A percentile compares a stretch with the other conserved stretches of the same genome.
Evolutionary conservation across 1,284 basidiomycete species (phyloP).

Genomic region (Puccinia novopanici): DNA sequence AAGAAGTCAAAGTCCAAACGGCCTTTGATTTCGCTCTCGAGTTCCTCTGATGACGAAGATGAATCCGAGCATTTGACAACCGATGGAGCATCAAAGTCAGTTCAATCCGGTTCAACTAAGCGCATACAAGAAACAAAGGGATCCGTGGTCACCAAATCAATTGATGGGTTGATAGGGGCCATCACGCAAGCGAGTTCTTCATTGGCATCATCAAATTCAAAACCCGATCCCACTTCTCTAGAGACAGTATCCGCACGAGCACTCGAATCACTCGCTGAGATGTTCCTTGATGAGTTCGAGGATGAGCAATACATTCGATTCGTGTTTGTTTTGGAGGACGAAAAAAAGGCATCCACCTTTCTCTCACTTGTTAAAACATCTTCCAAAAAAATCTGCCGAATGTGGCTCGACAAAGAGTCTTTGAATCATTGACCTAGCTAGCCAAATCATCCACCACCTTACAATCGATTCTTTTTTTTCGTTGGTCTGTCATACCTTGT

Average conservation of each 20-base stretch:
- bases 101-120: too few relatives aligned
- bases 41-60: not conserved
- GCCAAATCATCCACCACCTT: too few relatives aligned
- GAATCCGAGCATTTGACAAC: not conserved
- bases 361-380: not conserved
- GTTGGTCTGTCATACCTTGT: too few relatives aligned
- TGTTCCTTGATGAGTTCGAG: not conserved
- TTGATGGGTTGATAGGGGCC: too few relatives aligned
- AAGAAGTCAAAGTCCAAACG: not conserved
- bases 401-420: too few relatives aligned
- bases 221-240: not conserved
- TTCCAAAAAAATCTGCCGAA: slow-evolving; percentile 2
- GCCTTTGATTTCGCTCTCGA: not conserved
- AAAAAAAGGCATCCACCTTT: not conserved
- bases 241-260: not conserved
- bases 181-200: not conserved
- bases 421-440: too few relatives aligned
- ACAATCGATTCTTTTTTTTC: too few relatives aligned
- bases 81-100: not conserved
- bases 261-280: not conserved
- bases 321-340: not conserved
- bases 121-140: too few relatives aligned
- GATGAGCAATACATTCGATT: not conserved
- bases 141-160: too few relatives aligned
- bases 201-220: not conserved